Evolutionary conservation across 768 basidiomycete species (phyloP), one percentile per base, ranked within the genome.

Genomic region (Boletales sp.): DNA sequence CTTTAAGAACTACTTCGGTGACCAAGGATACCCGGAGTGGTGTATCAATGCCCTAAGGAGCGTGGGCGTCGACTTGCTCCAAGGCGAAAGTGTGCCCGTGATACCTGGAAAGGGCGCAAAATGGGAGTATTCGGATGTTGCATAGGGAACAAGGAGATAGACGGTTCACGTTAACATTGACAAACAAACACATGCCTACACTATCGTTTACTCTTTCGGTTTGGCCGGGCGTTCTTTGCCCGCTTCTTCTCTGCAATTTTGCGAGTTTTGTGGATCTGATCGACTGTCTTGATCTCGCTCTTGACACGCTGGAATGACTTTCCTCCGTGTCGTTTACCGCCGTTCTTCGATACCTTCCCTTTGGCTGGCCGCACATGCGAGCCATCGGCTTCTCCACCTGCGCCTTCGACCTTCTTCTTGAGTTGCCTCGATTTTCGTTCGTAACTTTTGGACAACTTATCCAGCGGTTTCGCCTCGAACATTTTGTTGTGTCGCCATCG

Each of bases 11-110:
- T 94, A 93, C 65, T 95, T 90, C 60, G 84, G 80, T 8, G 75
- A 81, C 48, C 69, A 73, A n/a, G 86, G 86, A 10, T 91, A 93
- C 64, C 91, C 91, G 0, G 81, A 83, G 62, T 95, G 92, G 92
- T 89, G 88, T 58, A 81, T 94, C 1, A 87, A 90, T 59, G 93
- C 92, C 11, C 69, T 95, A 44, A 74, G 76, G 21, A 85, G 82
- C 47, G 92, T 95, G 12, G 87, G 87, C 1, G 88, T 95, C 0
- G 90, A 95, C 63, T 67, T 94, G 39, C 69, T 92, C 30, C 80
- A 85, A 51, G 80, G 76, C 19, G 60, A 69, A 27, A 63, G 76
- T 21, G 66, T 73, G 6, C 77, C 74, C 47, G 64, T 86, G 0
- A 72, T 86, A 31, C 63, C 77, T 10, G 89, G 87, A 2, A 73